Evolutionary conservation across 2,329 filamentous ascomycete species (phyloP).

Genomic region (Ceratocystis alfenasii): DNA sequence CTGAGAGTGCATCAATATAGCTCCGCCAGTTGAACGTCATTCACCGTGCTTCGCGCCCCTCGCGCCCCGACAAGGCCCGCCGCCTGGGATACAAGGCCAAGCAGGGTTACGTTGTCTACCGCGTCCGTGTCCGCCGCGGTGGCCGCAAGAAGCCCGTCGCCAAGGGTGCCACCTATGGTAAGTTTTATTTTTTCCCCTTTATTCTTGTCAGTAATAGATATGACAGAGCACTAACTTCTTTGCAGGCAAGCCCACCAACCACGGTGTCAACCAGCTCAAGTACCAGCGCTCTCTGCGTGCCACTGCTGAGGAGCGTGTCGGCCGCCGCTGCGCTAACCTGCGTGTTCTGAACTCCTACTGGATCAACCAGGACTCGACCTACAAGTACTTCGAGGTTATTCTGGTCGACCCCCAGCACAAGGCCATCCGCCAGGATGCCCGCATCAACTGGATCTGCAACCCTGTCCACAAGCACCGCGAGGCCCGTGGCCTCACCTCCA

Average conservation of each 20-base stretch:
- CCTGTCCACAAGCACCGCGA: constrained; percentile 99
- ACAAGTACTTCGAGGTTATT: constrained; percentile 99
- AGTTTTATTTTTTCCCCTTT: constrained; percentile 29
- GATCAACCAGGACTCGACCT: constrained; percentile 99
- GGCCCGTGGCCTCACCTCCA: constrained; percentile 89
- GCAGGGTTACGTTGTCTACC: constrained; percentile 99
- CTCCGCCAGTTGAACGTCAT: constrained; percentile 99
- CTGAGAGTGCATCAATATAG: constrained; percentile 99
- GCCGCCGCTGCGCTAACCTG: constrained; percentile 96
- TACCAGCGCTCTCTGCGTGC: constrained; percentile 98
- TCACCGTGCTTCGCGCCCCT: constrained; percentile 96
- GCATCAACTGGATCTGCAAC: constrained; percentile 99
- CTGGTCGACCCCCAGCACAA: constrained; percentile 99
- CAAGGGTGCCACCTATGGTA: constrained; percentile 99
- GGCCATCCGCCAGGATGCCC: constrained; percentile 95
- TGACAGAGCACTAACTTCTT: constrained; percentile 24
- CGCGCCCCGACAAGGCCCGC: constrained; percentile 98
- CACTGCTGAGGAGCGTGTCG: constrained; percentile 99
- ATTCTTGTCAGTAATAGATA: background rate
- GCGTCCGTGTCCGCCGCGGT: constrained; percentile 94
- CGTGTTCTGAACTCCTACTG: constrained; percentile 99
- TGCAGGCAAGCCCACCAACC: constrained; percentile 99
- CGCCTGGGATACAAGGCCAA: constrained; percentile 99
- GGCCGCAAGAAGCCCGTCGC: constrained; percentile 92
- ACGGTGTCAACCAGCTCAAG: constrained; percentile 99